Evolutionary conservation across 208 protist species (phyloP).

Genomic region (Wallacemonas sp.): DNA sequence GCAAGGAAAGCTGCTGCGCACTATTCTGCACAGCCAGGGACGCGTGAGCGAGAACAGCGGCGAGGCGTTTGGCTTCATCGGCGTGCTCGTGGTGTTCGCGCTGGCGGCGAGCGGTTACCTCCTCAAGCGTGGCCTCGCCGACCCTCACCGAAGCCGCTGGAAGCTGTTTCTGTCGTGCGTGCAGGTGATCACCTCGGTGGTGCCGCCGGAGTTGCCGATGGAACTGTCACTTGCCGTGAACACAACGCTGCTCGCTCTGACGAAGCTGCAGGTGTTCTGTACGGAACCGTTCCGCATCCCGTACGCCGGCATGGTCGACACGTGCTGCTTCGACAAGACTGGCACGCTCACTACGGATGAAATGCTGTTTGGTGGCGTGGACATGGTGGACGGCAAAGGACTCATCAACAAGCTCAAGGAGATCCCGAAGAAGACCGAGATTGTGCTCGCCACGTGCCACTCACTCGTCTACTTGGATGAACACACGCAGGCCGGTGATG

Average conservation of each 20-base stretch:
- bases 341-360: constrained; percentile 98
- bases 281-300: constrained; percentile 99
- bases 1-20: constrained; percentile 96
- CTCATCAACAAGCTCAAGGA: constrained; percentile 75
- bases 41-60: constrained; percentile 94
- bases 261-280: constrained; percentile 92
- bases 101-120: constrained; percentile 94
- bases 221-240: constrained; percentile 99
- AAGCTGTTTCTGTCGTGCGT: constrained; percentile 98
- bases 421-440: constrained; percentile 64
- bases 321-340: constrained; percentile 99
- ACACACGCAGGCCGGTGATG: constrained; percentile 93
- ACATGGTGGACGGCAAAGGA: constrained; percentile 88
- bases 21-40: constrained; percentile 92
- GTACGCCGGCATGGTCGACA: constrained; percentile 97
- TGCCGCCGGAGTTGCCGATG: constrained; percentile 99
- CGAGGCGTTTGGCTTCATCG: constrained; percentile 96
- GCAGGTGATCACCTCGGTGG: constrained; percentile 98
- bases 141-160: constrained; percentile 85
- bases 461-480: constrained; percentile 88
- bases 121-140: constrained; percentile 85
- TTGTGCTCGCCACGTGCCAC: constrained; percentile 89
- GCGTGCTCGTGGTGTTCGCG: constrained; percentile 97
- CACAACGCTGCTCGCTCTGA: constrained; percentile 92
- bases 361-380: constrained; percentile 92